Evolutionary conservation across 176 grass and related monocot species (phyloP).

Genomic region (Phoenix dactylifera): DNA sequence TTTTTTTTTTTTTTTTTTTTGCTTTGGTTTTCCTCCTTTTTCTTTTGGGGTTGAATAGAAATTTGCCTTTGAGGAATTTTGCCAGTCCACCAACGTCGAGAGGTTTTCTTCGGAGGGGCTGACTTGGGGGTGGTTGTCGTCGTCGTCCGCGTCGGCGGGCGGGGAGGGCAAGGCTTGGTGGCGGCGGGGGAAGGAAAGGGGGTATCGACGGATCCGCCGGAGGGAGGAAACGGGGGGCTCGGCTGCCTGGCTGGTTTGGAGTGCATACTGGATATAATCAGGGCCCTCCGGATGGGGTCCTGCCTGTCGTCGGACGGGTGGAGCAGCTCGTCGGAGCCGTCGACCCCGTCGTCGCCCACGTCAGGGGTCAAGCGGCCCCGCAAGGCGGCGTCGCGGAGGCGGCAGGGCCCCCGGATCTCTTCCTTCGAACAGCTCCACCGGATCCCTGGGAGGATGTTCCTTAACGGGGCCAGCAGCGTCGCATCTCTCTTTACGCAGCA

Average conservation of each 20-base stretch:
- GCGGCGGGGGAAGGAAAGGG: no score
- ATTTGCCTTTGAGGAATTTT: no score
- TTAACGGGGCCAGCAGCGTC: constrained; percentile 6
- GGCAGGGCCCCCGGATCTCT: neutral
- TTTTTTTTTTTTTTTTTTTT: no score
- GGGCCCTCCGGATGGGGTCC: constrained; percentile 22
- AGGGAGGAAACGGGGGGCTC: neutral
- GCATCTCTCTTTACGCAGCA: constrained; percentile 14
- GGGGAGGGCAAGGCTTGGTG: no score
- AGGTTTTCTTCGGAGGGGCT: no score
- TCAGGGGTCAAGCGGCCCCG: neutral
- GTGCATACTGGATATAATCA: constrained; percentile 7
- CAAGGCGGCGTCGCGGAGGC: neutral
- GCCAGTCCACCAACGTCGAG: no score
- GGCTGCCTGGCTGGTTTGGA: constrained; percentile 9
- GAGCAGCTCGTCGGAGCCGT: neutral
- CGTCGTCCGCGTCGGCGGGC: no score
- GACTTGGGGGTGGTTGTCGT: no score
- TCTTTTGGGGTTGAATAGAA: no score
- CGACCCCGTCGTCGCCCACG: neutral
- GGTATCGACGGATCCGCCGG: no score
- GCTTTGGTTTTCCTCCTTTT: no score
- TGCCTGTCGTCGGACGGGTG: constrained; percentile 4
- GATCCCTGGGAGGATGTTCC: constrained; percentile 2
- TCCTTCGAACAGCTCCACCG: constrained; percentile 3